These are phyloP conservation scores for Cupressus sempervirens DNA, from an alignment of 75 land plant genomes.

Conservation along the genomic window DNA sequence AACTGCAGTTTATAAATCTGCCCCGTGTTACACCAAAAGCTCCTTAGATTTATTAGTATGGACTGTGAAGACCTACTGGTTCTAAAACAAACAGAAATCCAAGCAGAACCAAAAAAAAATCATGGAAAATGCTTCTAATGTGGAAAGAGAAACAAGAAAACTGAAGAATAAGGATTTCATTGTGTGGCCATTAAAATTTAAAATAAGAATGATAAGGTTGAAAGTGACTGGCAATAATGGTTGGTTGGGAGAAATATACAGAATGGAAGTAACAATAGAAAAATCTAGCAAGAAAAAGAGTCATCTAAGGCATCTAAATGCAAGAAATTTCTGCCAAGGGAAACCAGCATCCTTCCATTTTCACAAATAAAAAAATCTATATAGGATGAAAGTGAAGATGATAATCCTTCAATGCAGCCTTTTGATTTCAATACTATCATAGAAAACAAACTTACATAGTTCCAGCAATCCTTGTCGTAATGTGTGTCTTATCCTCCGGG, in stretches of 20 bases:
- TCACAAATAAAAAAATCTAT: background rate
- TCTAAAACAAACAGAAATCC: background rate
- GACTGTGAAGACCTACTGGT: no score
- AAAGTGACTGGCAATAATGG: background rate
- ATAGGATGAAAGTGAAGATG: background rate
- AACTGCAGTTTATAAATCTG: background rate
- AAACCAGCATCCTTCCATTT: background rate
- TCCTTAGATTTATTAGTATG: no score
- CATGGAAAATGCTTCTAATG: background rate
- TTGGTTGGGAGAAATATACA: background rate
- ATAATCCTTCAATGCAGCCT: background rate
- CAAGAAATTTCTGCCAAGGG: background rate
- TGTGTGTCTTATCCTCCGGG: slow-evolving; percentile 48
- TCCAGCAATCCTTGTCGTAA: slow-evolving; percentile 69
- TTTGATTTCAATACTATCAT: background rate
- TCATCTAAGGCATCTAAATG: background rate
- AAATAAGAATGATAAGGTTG: background rate
- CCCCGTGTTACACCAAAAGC: no score
- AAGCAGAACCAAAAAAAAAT: background rate
- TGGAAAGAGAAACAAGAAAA: background rate
- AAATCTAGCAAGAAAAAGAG: background rate
- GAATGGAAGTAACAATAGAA: background rate
- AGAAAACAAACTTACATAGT: slow-evolving; percentile 36
- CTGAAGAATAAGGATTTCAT: background rate
- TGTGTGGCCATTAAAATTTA: background rate